Base-by-base conservation (phyloP, 495 filamentous ascomycete genomes). In the Penicillium bovifimosum region DNA sequence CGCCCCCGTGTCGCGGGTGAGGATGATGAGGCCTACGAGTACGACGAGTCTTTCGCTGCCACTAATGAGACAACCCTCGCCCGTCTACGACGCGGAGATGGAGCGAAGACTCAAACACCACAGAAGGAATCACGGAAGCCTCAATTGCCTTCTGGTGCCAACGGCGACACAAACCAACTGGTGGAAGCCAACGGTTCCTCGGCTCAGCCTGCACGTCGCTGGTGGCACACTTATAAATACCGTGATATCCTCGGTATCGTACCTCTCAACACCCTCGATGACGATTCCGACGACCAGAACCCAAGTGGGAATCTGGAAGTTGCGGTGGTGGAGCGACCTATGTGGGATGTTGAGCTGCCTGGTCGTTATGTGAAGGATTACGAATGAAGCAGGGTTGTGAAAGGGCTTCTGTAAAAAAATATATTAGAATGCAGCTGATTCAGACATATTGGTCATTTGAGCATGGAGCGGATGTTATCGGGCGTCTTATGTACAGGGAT, bases 141-240 rank as follows among this genome's bases (percentile, higher is more conserved):
- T 35, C 60, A 49, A 33, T 18, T 42, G 9, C 55, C 45, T 5
- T 29, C 40, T 31, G 34, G 16, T 38, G 41, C 29, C 48, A 63
- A 62, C 45, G 64, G 59, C 5, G 58, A 54, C 20, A 60, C 60
- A 35, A 69, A 73, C 50, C 61, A 69, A 47, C 42, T 66, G 16
- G 62, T 61, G 8, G 52, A 55, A 45, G 39, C 47, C 13, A 55
- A 51, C 33, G 56, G 61, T 11, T 29, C 44, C 20, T 53, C 58
- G 24, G 53, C 61, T 35, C 61, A 68, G 44, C 49, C 60, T 29
- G 33, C 61, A 8, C 71, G 72, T 16, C 69, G 69, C 6, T 76
- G 72, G 72, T 97, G 90, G 91, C 80, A 80, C 56, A 92, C 90
- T 8, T 89, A 86, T 69, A 91, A 93, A 63, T 99, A 96, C 65